phyloP scores from a whole-genome alignment of 495 filamentous ascomycete species.

The Hypomontagnella submonticulosa region DNA sequence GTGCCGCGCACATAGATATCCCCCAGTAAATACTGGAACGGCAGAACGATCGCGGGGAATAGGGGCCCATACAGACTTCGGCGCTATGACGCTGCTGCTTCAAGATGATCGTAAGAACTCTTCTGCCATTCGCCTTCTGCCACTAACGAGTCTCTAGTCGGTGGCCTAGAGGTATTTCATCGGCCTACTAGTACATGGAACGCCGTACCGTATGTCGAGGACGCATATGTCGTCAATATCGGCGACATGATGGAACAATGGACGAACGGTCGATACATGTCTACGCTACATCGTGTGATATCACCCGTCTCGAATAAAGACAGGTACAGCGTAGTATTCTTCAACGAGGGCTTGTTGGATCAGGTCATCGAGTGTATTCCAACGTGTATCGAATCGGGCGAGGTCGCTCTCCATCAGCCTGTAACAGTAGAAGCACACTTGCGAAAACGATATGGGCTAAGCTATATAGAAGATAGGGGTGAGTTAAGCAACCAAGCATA shows the following conservation, averaged over 20 bases:
- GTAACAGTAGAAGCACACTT: conserved; percentile 55
- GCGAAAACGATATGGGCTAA: conserved; percentile 48
- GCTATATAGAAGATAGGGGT: conserved; percentile 42
- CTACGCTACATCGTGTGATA: conserved; percentile 61
- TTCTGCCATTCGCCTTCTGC: neutral
- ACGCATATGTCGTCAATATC: conserved; percentile 64
- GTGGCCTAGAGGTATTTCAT: conserved; percentile 61
- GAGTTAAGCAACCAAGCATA: neutral
- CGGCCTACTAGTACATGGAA: conserved; percentile 50
- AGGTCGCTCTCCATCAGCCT: conserved; percentile 36
- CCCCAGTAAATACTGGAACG: conserved; percentile 30
- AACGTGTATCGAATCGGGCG: conserved; percentile 48
- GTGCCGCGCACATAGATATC: conserved; percentile 50
- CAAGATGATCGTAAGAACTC: conserved; percentile 52
- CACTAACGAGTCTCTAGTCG: conserved; percentile 34
- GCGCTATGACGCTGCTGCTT: conserved; percentile 59
- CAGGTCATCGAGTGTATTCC: conserved; percentile 53
- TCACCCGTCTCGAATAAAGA: conserved; percentile 57
- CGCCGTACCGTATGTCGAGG: conserved; percentile 59
- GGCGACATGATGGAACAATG: conserved; percentile 62
- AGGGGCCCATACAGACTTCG: conserved; percentile 65
- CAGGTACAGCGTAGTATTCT: conserved; percentile 63
- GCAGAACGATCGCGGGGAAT: conserved; percentile 50
- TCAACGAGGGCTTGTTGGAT: conserved; percentile 54
- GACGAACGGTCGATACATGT: conserved; percentile 60